These are phyloP conservation scores for Kodamaea restingae DNA, from an alignment of 805 yeast species.

Conservation along the genomic window DNA sequence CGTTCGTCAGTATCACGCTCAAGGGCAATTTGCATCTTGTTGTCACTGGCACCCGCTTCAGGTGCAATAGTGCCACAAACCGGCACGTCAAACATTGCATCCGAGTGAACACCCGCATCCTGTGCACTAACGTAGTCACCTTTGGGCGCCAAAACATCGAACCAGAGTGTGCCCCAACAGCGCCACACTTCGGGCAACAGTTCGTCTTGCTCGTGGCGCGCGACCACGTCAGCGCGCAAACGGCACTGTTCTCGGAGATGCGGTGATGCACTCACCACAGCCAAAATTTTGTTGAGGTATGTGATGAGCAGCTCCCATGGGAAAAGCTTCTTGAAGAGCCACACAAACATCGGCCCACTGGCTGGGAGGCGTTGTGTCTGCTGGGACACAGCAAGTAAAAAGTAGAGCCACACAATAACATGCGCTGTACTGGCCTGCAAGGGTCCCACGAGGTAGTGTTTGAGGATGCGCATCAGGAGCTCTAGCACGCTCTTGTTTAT, in stretches of 20 bases:
- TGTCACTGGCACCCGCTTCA: slow-evolving; percentile 5
- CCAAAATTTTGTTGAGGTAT: slow-evolving; percentile 57
- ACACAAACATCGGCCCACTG: slow-evolving; percentile 44
- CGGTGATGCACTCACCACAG: slow-evolving; percentile 24
- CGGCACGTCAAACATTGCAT: slow-evolving; percentile 59
- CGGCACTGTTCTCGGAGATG: slow-evolving; percentile 15
- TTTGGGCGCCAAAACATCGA: slow-evolving; percentile 54
- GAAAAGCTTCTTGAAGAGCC: slow-evolving; percentile 51
- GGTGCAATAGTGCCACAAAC: slow-evolving; percentile 49
- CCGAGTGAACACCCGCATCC: slow-evolving; percentile 54
- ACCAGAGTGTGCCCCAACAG: slow-evolving; percentile 84
- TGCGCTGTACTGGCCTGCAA: slow-evolving; percentile 68
- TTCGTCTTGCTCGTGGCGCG: slow-evolving; percentile 34
- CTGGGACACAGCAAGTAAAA: slow-evolving; percentile 59
- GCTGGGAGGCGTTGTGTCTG: slow-evolving; percentile 45
- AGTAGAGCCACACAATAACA: slow-evolving; percentile 73
- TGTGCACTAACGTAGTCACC: slow-evolving; percentile 46
- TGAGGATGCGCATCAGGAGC: slow-evolving; percentile 63
- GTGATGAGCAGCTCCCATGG: slow-evolving; percentile 68
- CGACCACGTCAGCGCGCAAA: slow-evolving; percentile 5
- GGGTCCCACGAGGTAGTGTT: slow-evolving; percentile 68
- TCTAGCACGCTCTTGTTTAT: slow-evolving; percentile 63
- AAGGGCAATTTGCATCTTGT: slow-evolving; percentile 19
- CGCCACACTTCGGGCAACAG: slow-evolving; percentile 74
- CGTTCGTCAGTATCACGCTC: slow-evolving; percentile 48